Conservation (phyloP, 805 yeast species). For the Wickerhamiella azyma region DNA sequence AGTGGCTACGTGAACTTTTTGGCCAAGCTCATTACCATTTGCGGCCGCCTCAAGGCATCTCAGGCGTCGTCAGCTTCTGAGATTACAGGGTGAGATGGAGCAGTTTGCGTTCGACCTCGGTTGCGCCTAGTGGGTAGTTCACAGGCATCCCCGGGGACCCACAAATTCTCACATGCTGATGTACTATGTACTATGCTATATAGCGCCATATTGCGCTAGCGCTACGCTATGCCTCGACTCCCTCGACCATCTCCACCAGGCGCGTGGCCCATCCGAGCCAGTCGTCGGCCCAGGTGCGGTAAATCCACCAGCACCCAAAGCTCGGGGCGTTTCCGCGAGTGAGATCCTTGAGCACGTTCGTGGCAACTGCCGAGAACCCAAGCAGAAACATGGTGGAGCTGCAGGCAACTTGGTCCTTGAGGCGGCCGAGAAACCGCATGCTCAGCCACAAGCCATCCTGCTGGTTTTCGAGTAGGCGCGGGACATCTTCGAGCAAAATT, state of each 20-base stretch:
- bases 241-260: constrained; percentile 23
- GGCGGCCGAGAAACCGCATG: constrained; percentile 29
- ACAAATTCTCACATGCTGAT: no score
- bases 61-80: no score
- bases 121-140: no score
- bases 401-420: constrained; percentile 37
- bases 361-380: constrained; percentile 24
- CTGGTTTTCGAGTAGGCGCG: constrained; percentile 16
- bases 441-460: constrained; percentile 18
- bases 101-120: no score
- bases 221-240: background rate
- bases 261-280: constrained; percentile 56
- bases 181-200: no score
- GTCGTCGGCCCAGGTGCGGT: constrained; percentile 66
- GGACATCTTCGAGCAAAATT: constrained; percentile 22
- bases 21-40: no score
- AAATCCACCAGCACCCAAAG: constrained; percentile 64
- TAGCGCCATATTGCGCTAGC: no score
- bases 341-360: constrained; percentile 13
- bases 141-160: no score
- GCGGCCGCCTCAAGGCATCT: no score
- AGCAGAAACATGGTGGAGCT: constrained; percentile 43
- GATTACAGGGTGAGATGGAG: no score
- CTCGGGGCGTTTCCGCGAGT: constrained; percentile 44
- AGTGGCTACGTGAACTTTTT: no score